These are phyloP conservation scores for Chaetomiaceae sp. DNA, from an alignment of 2,329 filamentous ascomycete species.

Conservation along the genomic window DNA sequence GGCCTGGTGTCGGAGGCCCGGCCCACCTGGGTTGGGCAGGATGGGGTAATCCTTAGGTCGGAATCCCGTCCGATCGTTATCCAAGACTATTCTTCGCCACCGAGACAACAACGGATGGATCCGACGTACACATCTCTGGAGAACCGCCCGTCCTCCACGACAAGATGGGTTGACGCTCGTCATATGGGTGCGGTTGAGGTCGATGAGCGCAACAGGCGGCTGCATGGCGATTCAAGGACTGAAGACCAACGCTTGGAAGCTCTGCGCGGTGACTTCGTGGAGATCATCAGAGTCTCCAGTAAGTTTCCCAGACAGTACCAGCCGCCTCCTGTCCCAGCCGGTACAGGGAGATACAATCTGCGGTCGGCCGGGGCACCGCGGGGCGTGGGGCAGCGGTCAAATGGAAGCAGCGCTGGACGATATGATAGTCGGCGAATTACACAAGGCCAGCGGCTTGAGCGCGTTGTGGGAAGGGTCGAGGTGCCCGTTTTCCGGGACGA, in stretches of 20 bases:
- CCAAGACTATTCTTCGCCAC: conserved; percentile 7
- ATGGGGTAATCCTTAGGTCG: conserved; percentile 18
- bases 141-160: conserved; percentile 5
- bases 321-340: conserved; percentile 6
- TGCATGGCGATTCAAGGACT: conserved; percentile 1
- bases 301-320: conserved; percentile 25
- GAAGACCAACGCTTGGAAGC: conserved; percentile 13
- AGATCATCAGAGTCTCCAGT: conserved; percentile 25
- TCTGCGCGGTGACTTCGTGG: conserved; percentile 12
- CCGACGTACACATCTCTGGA: neutral
- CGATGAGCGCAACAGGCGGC: conserved; percentile 5
- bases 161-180: neutral
- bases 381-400: neutral
- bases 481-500: neutral
- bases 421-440: neutral
- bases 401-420: neutral
- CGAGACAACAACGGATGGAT: conserved; percentile 3
- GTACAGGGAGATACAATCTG: conserved; percentile 3
- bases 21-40: conserved; percentile 19
- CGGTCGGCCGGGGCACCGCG: neutral
- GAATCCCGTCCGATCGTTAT: conserved; percentile 17
- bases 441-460: conserved; percentile 5
- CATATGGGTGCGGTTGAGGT: conserved; percentile 1
- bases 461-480: neutral
- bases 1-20: conserved; percentile 14